These are phyloP conservation scores for Penicillium goetzii DNA, from an alignment of 495 filamentous ascomycete genomes.

Conservation along the genomic window DNA sequence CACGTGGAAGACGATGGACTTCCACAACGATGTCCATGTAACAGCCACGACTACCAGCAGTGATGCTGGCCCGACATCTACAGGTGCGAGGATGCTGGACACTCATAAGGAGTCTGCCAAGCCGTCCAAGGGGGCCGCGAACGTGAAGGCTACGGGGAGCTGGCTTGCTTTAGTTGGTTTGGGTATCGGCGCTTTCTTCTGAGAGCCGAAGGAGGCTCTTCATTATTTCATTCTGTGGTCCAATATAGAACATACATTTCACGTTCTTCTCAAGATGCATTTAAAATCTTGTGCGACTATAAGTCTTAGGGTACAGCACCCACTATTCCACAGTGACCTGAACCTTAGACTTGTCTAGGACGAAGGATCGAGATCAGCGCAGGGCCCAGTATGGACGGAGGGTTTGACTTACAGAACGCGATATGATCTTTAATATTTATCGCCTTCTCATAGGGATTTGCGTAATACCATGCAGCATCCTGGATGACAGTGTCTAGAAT, in stretches of 20 bases:
- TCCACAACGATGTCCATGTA: slow-evolving; percentile 11
- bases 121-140: slow-evolving; percentile 24
- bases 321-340: slow-evolving; percentile 17
- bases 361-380: neutral
- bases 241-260: neutral
- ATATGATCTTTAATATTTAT: slow-evolving; percentile 63
- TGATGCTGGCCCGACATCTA: neutral
- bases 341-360: slow-evolving; percentile 26
- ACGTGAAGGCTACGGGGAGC: slow-evolving; percentile 19
- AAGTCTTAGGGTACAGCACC: neutral
- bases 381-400: neutral
- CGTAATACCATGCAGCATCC: slow-evolving; percentile 73
- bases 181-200: slow-evolving; percentile 24
- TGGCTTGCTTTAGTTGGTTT: slow-evolving; percentile 29
- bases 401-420: slow-evolving; percentile 62
- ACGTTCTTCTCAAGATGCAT: neutral
- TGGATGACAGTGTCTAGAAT: slow-evolving; percentile 50
- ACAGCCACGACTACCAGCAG: slow-evolving; percentile 17
- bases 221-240: neutral
- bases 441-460: slow-evolving; percentile 59
- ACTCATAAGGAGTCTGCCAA: slow-evolving; percentile 15
- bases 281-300: neutral
- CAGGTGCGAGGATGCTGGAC: slow-evolving; percentile 14
- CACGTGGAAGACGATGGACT: slow-evolving; percentile 25
- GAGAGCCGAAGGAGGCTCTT: neutral